Conservation (phyloP, 306 rosid genomes). For the Myrica gale region DNA sequence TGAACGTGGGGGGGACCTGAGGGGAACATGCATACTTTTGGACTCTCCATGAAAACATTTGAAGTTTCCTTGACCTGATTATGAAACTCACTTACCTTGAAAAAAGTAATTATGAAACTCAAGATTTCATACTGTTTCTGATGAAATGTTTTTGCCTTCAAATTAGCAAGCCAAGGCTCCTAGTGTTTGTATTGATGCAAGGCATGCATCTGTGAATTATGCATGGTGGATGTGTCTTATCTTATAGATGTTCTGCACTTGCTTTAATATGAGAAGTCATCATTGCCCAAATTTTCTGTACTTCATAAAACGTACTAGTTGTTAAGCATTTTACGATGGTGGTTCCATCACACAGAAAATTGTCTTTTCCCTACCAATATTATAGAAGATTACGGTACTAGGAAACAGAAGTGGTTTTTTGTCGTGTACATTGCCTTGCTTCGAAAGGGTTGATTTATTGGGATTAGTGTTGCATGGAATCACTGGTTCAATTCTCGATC, state of each 20-base stretch:
- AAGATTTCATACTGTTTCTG: background rate
- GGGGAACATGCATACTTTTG: constrained; percentile 3
- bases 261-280: background rate
- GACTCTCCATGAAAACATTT: background rate
- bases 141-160: background rate
- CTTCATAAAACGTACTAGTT: background rate
- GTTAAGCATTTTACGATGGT: background rate
- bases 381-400: background rate
- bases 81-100: background rate
- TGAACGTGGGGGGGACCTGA: background rate
- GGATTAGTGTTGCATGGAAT: background rate
- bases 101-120: background rate
- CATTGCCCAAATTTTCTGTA: background rate
- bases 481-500: background rate
- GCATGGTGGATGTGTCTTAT: background rate
- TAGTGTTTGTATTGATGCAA: background rate
- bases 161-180: background rate
- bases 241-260: background rate
- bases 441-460: background rate
- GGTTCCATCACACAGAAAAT: background rate
- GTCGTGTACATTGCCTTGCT: background rate
- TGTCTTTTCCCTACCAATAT: background rate
- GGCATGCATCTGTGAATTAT: background rate
- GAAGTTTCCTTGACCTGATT: background rate
- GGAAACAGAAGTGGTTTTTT: background rate